These are phyloP conservation scores for Kwoniella sp. DNA, from an alignment of 768 basidiomycete species.

Conservation along the genomic window DNA sequence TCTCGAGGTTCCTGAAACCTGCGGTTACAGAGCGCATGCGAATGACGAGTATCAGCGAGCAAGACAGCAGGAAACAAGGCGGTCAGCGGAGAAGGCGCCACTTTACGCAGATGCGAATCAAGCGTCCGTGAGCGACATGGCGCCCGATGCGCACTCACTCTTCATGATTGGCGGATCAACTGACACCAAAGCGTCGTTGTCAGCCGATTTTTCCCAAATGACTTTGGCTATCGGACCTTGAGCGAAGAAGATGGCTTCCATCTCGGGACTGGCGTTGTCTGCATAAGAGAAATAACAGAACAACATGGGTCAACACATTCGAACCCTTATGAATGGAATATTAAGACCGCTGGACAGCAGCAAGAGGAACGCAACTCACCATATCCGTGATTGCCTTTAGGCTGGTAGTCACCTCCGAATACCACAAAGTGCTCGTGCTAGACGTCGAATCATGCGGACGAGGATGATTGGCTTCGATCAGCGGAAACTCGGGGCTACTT, in stretches of 20 bases:
- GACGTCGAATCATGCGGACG: background rate
- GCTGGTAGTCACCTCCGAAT: conserved; percentile 61
- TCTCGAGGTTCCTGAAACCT: conserved; percentile 83
- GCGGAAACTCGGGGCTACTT: background rate
- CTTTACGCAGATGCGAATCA: no score
- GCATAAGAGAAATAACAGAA: background rate
- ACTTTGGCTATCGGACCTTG: conserved; percentile 82
- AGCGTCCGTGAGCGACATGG: no score
- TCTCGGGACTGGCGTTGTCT: conserved; percentile 72
- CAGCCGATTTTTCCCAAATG: conserved; percentile 59
- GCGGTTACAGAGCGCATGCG: conserved; percentile 26
- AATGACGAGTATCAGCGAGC: background rate
- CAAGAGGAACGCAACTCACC: conserved; percentile 16
- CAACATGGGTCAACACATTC: background rate
- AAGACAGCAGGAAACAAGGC: no score
- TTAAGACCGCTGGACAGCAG: no score
- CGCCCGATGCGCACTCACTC: conserved; percentile 27
- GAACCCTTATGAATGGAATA: no score
- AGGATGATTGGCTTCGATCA: background rate
- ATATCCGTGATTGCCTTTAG: conserved; percentile 87
- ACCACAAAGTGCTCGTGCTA: conserved; percentile 60
- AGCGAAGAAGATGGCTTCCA: conserved; percentile 89
- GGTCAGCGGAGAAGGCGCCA: no score
- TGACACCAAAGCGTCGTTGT: conserved; percentile 64
- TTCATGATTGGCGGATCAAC: conserved; percentile 58